Percentiles rank a stretch among this genome's conserved stretches.
phyloP scores from a whole-genome alignment of 352 stramenopile species.

The Thraustochytrium sp. region DNA sequence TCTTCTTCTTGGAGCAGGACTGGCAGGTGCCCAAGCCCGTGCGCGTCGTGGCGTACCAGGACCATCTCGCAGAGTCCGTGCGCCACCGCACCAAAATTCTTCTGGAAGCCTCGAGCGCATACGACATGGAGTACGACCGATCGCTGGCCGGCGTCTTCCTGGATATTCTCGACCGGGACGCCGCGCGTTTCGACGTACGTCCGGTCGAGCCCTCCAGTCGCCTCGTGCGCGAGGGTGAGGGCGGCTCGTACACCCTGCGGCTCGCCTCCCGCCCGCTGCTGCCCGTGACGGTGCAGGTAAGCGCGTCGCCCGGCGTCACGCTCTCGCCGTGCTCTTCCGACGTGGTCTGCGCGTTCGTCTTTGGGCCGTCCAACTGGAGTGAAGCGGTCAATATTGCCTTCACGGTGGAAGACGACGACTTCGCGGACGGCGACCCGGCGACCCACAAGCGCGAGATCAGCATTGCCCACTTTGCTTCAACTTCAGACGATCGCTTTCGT shows the following conservation, averaged over 20 bases:
- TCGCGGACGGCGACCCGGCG: conserved; percentile 3
- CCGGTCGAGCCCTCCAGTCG: no score
- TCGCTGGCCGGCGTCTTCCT: conserved; percentile 13
- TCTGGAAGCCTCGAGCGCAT: background rate
- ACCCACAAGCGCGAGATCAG: background rate
- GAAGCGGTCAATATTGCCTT: background rate
- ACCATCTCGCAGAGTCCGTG: background rate
- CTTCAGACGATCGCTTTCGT: background rate
- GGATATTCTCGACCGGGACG: conserved; percentile 24
- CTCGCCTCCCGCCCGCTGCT: background rate
- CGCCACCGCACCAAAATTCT: conserved; percentile 31
- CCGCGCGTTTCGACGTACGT: background rate
- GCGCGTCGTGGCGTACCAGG: background rate
- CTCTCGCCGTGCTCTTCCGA: background rate
- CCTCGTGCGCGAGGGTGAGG: background rate
- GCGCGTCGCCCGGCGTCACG: conserved; percentile 5
- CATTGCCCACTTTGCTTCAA: background rate
- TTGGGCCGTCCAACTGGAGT: background rate
- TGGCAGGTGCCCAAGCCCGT: conserved; percentile 32
- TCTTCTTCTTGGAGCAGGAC: background rate
- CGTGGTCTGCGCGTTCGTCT: background rate
- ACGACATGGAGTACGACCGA: background rate
- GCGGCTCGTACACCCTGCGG: background rate
- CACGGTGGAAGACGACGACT: conserved; percentile 13
- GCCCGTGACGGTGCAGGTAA: conserved; percentile 5